A percentile compares a stretch with the other conserved stretches of the same genome.
These are phyloP conservation scores for Paspalum notatum DNA, from an alignment of 176 grass and related monocot genomes.

Conservation along the genomic window DNA sequence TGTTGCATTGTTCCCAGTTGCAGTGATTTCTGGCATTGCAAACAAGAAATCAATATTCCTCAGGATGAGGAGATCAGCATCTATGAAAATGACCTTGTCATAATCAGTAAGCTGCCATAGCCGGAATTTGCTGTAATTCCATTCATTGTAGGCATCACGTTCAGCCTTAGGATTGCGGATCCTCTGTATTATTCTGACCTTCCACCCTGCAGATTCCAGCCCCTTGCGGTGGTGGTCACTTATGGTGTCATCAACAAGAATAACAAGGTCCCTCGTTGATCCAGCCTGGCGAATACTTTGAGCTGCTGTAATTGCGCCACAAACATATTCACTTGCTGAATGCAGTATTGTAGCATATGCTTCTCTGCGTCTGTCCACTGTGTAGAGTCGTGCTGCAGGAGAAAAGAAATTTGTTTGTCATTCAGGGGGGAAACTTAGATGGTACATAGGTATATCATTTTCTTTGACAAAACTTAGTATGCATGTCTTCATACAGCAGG, in stretches of 20 bases:
- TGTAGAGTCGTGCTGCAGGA: slow-evolving; percentile 71
- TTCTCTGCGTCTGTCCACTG: slow-evolving; percentile 64
- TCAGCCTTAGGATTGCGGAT: slow-evolving; percentile 96
- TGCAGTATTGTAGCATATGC: slow-evolving; percentile 93
- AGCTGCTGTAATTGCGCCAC: slow-evolving; percentile 85
- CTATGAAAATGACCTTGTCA: slow-evolving; percentile 98
- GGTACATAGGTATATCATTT: neutral
- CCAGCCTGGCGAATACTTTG: slow-evolving; percentile 92
- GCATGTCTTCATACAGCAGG: neutral
- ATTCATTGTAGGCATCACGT: slow-evolving; percentile 90
- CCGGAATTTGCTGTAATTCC: slow-evolving; percentile 98
- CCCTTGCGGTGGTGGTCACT: slow-evolving; percentile 66
- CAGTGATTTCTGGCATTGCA: slow-evolving; percentile 86
- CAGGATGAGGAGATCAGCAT: slow-evolving; percentile 88
- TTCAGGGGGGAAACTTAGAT: neutral
- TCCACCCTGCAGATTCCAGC: slow-evolving; percentile 84
- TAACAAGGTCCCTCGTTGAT: slow-evolving; percentile 86
- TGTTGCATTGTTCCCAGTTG: slow-evolving; percentile 83
- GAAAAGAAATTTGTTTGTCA: neutral
- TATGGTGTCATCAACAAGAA: slow-evolving; percentile 81
- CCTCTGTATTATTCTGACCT: slow-evolving; percentile 79
- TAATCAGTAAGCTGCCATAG: slow-evolving; percentile 98
- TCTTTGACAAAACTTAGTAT: neutral
- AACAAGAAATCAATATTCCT: slow-evolving; percentile 93
- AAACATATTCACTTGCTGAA: slow-evolving; percentile 86